Conservation (phyloP, 2,329 filamentous ascomycete species). For the Geosmithia putterillii region DNA sequence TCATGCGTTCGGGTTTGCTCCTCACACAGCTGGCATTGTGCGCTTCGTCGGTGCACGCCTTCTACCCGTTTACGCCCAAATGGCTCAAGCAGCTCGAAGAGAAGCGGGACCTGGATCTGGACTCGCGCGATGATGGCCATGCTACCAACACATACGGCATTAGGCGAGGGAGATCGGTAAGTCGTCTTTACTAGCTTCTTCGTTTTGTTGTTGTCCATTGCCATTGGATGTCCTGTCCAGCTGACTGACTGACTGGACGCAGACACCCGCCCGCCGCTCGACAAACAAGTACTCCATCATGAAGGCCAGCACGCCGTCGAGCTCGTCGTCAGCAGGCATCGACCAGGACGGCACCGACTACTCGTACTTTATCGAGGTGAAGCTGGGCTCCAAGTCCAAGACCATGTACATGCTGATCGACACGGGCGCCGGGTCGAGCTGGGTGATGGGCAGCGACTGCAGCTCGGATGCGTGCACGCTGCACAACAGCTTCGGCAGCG, state of each 20-base stretch:
- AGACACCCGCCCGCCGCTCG: no score
- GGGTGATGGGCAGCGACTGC: constrained; percentile 70
- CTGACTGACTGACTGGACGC: no score
- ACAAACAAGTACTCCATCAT: constrained; percentile 34
- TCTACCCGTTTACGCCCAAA: constrained; percentile 30
- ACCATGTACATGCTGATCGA: constrained; percentile 51
- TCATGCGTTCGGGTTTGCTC: constrained; percentile 26
- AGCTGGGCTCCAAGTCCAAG: constrained; percentile 41
- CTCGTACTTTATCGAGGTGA: constrained; percentile 49
- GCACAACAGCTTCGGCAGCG: constrained; percentile 58
- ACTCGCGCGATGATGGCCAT: constrained; percentile 10
- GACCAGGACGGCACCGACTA: constrained; percentile 54
- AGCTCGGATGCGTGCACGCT: constrained; percentile 49
- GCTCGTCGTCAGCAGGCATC: constrained; percentile 39
- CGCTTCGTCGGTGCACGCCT: constrained; percentile 30
- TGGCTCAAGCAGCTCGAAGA: constrained; percentile 19
- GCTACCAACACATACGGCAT: constrained; percentile 22
- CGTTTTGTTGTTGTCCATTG: constrained; percentile 6
- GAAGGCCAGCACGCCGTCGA: constrained; percentile 29
- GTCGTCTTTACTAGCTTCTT: no score
- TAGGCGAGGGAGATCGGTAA: no score
- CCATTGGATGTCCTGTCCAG: no score
- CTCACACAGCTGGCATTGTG: constrained; percentile 36
- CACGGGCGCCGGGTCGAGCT: constrained; percentile 60
- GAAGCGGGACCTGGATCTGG: constrained; percentile 11